Conservation (phyloP, 768 basidiomycete genomes). For the Kondoa subrosea region DNA sequence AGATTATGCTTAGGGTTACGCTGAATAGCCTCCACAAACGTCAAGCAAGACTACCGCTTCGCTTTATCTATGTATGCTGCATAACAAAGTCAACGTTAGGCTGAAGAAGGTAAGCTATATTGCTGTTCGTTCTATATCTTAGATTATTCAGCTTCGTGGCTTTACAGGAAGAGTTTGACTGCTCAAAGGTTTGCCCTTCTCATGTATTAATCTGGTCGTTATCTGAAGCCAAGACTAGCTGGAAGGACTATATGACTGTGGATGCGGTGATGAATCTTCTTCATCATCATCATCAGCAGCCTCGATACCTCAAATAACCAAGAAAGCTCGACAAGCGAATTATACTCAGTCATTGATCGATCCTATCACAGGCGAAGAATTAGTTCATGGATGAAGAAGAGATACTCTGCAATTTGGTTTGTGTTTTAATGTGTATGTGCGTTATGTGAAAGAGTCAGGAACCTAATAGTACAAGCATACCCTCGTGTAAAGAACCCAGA, state of each 20-base stretch:
- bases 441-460: no score
- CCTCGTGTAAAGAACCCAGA: no score
- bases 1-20: no score
- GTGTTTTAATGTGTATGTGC: not conserved
- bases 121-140: not conserved
- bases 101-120: not conserved
- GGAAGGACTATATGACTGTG: constrained; percentile 19
- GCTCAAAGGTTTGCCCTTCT: not conserved
- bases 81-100: constrained; percentile 7
- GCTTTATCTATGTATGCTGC: constrained; percentile 5
- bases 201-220: not conserved
- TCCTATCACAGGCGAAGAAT: constrained; percentile 18
- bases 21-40: constrained; percentile 5
- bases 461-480: no score
- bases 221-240: constrained; percentile 4
- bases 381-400: constrained; percentile 14
- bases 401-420: not conserved
- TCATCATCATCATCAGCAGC: no score
- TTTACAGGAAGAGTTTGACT: constrained; percentile 7
- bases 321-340: not conserved
- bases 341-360: not conserved
- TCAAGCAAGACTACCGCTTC: constrained; percentile 4
- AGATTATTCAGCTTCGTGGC: not conserved
- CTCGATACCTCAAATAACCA: not conserved
- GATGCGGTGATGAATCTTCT: constrained; percentile 16